A percentile compares a stretch with the other conserved stretches of the same genome.
phyloP scores from a whole-genome alignment of 768 basidiomycete genomes.

The Paxillus involutus region DNA sequence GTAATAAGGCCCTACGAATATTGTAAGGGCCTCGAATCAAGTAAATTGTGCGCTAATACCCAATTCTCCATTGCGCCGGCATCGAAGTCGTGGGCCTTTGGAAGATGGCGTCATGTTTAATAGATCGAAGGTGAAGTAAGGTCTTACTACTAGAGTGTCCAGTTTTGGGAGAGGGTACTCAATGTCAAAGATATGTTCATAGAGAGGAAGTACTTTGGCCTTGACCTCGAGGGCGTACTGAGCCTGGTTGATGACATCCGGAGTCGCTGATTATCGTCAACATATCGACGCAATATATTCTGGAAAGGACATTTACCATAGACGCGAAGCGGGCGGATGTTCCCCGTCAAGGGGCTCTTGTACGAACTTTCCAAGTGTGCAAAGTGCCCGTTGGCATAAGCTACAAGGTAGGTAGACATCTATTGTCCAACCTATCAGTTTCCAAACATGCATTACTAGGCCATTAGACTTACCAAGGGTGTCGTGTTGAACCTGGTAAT shows the following conservation, averaged over 20 bases:
- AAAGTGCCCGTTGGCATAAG: slow-evolving; percentile 83
- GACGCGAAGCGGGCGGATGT: slow-evolving; percentile 78
- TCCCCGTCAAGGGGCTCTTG: slow-evolving; percentile 76
- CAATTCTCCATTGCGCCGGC: slow-evolving; percentile 94
- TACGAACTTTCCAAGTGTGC: slow-evolving; percentile 72
- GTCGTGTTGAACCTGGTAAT: slow-evolving; percentile 79
- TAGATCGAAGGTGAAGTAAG: neutral
- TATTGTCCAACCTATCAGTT: slow-evolving; percentile 14
- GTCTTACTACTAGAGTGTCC: slow-evolving; percentile 80
- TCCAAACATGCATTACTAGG: neutral
- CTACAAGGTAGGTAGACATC: slow-evolving; percentile 90
- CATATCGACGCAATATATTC: neutral
- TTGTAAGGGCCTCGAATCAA: slow-evolving; percentile 2
- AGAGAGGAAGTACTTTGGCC: slow-evolving; percentile 77
- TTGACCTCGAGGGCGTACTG: slow-evolving; percentile 89
- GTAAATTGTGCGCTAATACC: slow-evolving; percentile 33
- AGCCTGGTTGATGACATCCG: slow-evolving; percentile 80
- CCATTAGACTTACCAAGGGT: slow-evolving; percentile 50
- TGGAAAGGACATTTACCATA: slow-evolving; percentile 54
- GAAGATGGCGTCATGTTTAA: neutral
- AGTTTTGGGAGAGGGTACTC: slow-evolving; percentile 93
- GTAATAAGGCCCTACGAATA: slow-evolving; percentile 76
- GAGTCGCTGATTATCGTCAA: slow-evolving; percentile 53
- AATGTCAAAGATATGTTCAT: slow-evolving; percentile 90
- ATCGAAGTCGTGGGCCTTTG: slow-evolving; percentile 82